A percentile compares a stretch with the other conserved stretches of the same genome.
These are phyloP conservation scores for Sarcomyxa edulis DNA, from an alignment of 768 basidiomycete genomes.

Conservation along the genomic window DNA sequence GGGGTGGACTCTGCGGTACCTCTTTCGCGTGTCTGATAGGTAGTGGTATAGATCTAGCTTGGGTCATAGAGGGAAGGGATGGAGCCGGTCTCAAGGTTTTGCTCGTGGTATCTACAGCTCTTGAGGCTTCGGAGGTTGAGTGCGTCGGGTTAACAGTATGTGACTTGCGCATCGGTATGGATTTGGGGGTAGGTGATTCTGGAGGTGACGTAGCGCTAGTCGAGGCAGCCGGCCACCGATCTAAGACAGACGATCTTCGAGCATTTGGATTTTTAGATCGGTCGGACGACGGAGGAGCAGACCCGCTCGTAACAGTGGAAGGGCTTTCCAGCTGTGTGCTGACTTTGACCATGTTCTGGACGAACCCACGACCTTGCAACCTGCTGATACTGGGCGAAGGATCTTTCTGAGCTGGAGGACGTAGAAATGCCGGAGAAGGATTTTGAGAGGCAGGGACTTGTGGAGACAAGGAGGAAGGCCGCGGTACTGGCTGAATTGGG, in stretches of 20 bases:
- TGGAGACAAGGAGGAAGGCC: conserved; percentile 35
- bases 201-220: conserved; percentile 31
- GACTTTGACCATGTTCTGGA: conserved; percentile 75
- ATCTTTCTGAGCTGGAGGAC: conserved; percentile 54
- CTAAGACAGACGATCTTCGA: conserved; percentile 54
- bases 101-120: conserved; percentile 6
- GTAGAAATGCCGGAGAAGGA: conserved; percentile 57
- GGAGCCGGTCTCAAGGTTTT: conserved; percentile 28
- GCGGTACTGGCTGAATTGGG: conserved; percentile 46
- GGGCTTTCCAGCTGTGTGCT: conserved; percentile 49
- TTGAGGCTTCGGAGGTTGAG: conserved; percentile 1
- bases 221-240: conserved; percentile 57
- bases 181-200: conserved; percentile 24
- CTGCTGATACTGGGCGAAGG: conserved; percentile 79
- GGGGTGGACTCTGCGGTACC: conserved; percentile 15
- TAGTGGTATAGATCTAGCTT: conserved; percentile 14
- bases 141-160: conserved; percentile 25
- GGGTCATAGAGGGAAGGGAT: conserved; percentile 33
- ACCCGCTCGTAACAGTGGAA: conserved; percentile 15
- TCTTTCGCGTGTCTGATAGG: conserved; percentile 10
- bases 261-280: conserved; percentile 25
- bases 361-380: conserved; percentile 81
- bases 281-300: conserved; percentile 25
- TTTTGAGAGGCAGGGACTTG: conserved; percentile 37
- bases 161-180: conserved; percentile 33